Evolutionary conservation across 495 filamentous ascomycete genomes (phyloP), one percentile per base, ranked within the genome.

Genomic region (Apiosordaria backusii): DNA sequence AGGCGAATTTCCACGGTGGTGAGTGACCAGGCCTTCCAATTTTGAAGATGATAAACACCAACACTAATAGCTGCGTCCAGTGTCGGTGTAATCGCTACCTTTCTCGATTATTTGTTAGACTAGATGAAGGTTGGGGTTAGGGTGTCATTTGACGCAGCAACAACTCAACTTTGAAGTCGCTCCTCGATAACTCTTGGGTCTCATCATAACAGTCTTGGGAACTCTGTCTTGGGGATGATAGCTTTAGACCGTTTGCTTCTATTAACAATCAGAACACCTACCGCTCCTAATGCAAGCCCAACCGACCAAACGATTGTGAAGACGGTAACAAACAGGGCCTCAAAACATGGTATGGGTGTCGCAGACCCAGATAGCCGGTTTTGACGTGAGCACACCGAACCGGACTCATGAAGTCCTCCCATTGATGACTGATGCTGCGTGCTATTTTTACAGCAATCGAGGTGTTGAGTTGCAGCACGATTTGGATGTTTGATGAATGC

Each of bases 1-100:
- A n/a, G n/a, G n/a, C n/a, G n/a, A n/a, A n/a, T n/a, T n/a, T n/a
- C n/a, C n/a, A n/a, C n/a, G 91, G 91, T 0, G 76, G 83, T 26
- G 86, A 88, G 16, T 93, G 91, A 64, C 85, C 91, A 63, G 91
- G 91, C 0, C 93, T 93, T 69, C 91, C 90, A 1, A 86, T 88
- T 2, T 90, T 89, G 3, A 91, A 90, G 70, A 84, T 91, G 27
- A 89, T 87, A 63, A 92, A 92, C 70, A 10, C 92, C 90, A 68
- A 83, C 89, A 63, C 80, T 82, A 16, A 90, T 92, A 88, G 88
- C 52, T 54, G 18, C 16, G 21, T 22, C 7, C 24, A n/a, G 25
- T 35, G 24, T 21, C 55, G 82, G 82, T 22, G 83, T 88, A 70
- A 82, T 94, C 59, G 88, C 88, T 0, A 87, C 89, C n/a, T 85